phyloP scores from a whole-genome alignment of 345 rosid species.

The Anacardium occidentale region DNA sequence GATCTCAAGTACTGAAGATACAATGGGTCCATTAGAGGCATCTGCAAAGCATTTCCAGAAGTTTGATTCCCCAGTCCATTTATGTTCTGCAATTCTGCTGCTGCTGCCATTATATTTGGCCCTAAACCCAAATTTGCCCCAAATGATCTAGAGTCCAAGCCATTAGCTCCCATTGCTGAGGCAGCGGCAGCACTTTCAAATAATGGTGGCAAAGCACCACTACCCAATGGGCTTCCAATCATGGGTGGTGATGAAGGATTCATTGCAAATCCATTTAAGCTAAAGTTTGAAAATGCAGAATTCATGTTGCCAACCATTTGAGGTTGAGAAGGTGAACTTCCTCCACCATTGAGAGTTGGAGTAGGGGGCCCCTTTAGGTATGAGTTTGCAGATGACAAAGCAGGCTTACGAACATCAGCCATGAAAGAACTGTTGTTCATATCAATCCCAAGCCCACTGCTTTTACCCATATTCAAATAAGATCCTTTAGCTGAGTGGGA shows the following conservation, averaged over 20 bases:
- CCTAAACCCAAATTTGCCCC: slow-evolving; percentile 38
- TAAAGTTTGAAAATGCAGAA: slow-evolving; percentile 45
- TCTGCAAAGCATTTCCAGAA: slow-evolving; percentile 40
- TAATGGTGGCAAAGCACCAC: slow-evolving; percentile 47
- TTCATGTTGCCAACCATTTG: slow-evolving; percentile 35
- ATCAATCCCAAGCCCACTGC: slow-evolving; percentile 17
- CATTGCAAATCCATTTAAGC: slow-evolving; percentile 36
- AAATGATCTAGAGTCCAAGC: slow-evolving; percentile 43
- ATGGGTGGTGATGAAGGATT: slow-evolving; percentile 50
- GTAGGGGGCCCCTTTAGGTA: slow-evolving; percentile 37
- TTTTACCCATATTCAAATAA: slow-evolving; percentile 18
- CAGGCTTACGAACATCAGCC: slow-evolving; percentile 25
- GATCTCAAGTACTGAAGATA: slow-evolving; percentile 50
- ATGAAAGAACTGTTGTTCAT: slow-evolving; percentile 17
- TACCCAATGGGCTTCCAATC: slow-evolving; percentile 44
- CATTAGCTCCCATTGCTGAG: slow-evolving; percentile 49
- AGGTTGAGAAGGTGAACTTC: slow-evolving; percentile 38
- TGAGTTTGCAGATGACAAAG: slow-evolving; percentile 29
- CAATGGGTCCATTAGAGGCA: slow-evolving; percentile 41
- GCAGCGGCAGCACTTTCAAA: slow-evolving; percentile 53
- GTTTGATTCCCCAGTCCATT: slow-evolving; percentile 41
- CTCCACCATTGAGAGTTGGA: slow-evolving; percentile 37
- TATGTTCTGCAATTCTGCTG: slow-evolving; percentile 45
- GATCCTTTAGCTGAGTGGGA: slow-evolving; percentile 20
- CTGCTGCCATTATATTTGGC: slow-evolving; percentile 43